Evolutionary conservation across 73 alveolate species (phyloP).

Genomic region (Paramecium tetraurelia): DNA sequence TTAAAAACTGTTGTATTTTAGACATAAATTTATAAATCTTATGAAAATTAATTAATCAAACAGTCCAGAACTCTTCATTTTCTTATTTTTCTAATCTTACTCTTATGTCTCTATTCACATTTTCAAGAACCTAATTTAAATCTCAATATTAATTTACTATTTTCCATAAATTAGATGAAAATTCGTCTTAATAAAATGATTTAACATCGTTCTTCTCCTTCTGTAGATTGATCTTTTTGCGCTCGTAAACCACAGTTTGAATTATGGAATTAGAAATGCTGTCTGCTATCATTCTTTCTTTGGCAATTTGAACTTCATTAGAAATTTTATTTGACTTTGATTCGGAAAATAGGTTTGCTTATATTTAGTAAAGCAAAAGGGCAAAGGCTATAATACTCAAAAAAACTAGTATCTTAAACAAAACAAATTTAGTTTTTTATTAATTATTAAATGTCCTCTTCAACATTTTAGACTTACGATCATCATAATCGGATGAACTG

Average conservation of each 20-base stretch:
- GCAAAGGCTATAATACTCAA: background rate
- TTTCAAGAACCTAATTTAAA: background rate
- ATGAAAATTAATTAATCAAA: background rate
- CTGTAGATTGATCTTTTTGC: background rate
- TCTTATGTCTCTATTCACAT: background rate
- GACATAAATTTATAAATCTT: background rate
- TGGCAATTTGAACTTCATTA: background rate
- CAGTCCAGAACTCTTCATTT: background rate
- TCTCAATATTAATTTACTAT: background rate
- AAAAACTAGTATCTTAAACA: background rate
- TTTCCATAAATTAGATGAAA: background rate
- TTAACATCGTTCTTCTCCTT: background rate
- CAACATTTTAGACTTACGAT: background rate
- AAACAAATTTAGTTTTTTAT: background rate
- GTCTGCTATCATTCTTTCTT: background rate
- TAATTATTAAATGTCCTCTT: background rate
- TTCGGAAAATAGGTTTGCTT: background rate
- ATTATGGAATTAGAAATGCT: background rate
- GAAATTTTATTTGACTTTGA: background rate
- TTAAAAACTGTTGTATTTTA: slow-evolving; percentile 5
- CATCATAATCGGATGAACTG: background rate
- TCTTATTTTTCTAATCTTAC: background rate
- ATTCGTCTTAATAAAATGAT: background rate
- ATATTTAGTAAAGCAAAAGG: background rate
- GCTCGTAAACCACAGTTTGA: background rate